Evolutionary conservation across 768 basidiomycete genomes (phyloP).

Genomic region (Clavulina sp.): DNA sequence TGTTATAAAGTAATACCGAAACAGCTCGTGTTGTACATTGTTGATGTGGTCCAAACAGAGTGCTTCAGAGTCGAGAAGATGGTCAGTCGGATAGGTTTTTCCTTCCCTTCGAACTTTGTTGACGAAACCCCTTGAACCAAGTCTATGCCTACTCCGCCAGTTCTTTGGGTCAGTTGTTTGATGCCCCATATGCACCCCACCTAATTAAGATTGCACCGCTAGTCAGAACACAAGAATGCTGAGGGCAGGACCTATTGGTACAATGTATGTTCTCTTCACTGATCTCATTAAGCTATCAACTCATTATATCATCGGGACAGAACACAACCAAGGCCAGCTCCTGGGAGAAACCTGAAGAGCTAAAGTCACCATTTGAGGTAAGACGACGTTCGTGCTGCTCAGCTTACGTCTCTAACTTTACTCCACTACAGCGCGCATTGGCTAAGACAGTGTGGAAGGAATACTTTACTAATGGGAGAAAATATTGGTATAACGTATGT

Average conservation of each 20-base stretch:
- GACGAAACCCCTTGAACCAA: too few relatives aligned
- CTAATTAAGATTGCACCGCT: neutral
- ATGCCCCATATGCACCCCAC: neutral
- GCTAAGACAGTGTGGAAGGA: constrained; percentile 90
- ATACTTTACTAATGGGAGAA: constrained; percentile 80
- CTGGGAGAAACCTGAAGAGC: constrained; percentile 97
- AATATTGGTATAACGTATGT: constrained; percentile 80
- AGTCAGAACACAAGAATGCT: constrained; percentile 90
- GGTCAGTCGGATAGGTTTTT: too few relatives aligned
- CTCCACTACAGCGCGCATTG: constrained; percentile 48
- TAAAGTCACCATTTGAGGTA: constrained; percentile 88
- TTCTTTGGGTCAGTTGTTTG: neutral
- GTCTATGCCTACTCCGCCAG: neutral
- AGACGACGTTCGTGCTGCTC: constrained; percentile 9
- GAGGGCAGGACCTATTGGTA: constrained; percentile 99
- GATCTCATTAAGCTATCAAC: neutral
- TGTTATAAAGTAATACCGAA: too few relatives aligned
- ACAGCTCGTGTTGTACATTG: too few relatives aligned
- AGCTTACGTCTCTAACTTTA: neutral
- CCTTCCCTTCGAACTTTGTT: too few relatives aligned
- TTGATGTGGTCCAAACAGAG: too few relatives aligned
- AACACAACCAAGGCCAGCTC: constrained; percentile 75
- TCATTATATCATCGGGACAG: constrained; percentile 6
- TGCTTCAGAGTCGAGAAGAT: too few relatives aligned
- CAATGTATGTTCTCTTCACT: constrained; percentile 26